Base-by-base conservation (phyloP, 805 yeast species). In the Metschnikowia gruessii region DNA sequence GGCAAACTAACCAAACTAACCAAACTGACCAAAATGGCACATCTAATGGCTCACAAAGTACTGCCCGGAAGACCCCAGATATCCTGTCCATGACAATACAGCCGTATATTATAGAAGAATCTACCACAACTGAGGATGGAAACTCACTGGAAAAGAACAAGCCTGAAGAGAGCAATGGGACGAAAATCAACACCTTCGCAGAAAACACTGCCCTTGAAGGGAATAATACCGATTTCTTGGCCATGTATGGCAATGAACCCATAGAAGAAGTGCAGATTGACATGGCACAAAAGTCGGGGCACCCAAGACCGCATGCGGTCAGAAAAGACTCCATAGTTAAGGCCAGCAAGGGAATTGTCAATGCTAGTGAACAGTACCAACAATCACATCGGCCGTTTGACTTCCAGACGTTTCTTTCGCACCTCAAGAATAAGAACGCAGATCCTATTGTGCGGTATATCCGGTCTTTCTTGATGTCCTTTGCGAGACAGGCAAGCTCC, bases 381-480 rank as follows among this genome's bases (percentile, higher is more conserved):
- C 71, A 62, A 42, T 70, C 76, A 1, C 76, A 72, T 48, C 62
- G 62, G 51, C 75, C 76, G 3, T 91, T 92, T 65, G 96, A 94
- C 62, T 94, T 92, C 63, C 96, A 88, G 61, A 65, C 75, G 19
- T 94, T 94, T 61, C 71, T 90, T 33, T 72, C 74, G 11, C 87
- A 85, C 54, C 74, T 94, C 54, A 82, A 85, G 49, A 76, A 79
- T 43, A 84, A 82, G 52, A 74, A 76, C 45, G 97, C 98, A 4
- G 96, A 88, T 48, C 97, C 98, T 0, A 77, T 90, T 31, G 90
- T 91, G 5, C 78, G 88, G 47, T 94, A 92, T 60, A 79, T 91
- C 34, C 82, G 85, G 56, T 88, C 96, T 1, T 95, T 94, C 57
- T 67, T 95, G 37, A 77, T 75, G 37, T 92, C 89, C 46, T 94